Evolutionary conservation across 768 basidiomycete species (phyloP).

Genomic region (Russula foetens): DNA sequence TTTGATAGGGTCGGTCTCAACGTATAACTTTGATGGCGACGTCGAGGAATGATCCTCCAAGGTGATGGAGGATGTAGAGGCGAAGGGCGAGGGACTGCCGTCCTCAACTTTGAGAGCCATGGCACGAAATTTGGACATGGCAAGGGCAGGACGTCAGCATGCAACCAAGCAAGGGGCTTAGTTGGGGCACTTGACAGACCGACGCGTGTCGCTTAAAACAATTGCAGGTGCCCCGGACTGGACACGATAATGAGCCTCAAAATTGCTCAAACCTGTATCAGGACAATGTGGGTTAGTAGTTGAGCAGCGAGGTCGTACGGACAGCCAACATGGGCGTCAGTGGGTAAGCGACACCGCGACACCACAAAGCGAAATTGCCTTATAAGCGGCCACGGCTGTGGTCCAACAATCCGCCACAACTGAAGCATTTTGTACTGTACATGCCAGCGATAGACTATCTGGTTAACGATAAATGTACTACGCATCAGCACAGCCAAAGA

Average conservation of each 20-base stretch:
- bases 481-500: background rate
- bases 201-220: conserved; percentile 4
- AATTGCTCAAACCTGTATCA: conserved; percentile 14
- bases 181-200: background rate
- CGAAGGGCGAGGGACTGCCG: conserved; percentile 1
- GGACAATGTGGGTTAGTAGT: conserved; percentile 12
- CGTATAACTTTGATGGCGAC: conserved; percentile 4
- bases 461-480: background rate
- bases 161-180: conserved; percentile 6
- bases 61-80: conserved; percentile 16
- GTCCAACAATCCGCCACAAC: background rate
- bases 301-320: background rate
- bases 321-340: conserved; percentile 11
- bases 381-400: too few relatives aligned
- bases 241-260: conserved; percentile 3
- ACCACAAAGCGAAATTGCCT: background rate
- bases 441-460: background rate
- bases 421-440: conserved; percentile 6
- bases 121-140: conserved; percentile 16
- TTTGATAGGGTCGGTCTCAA: conserved; percentile 8
- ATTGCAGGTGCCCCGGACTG: background rate
- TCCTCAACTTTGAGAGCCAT: conserved; percentile 17
- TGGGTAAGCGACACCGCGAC: background rate
- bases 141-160: background rate
- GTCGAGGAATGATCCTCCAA: conserved; percentile 8